Conservation (phyloP, 2,329 filamentous ascomycete genomes). For the Colletotrichum truncatum region DNA sequence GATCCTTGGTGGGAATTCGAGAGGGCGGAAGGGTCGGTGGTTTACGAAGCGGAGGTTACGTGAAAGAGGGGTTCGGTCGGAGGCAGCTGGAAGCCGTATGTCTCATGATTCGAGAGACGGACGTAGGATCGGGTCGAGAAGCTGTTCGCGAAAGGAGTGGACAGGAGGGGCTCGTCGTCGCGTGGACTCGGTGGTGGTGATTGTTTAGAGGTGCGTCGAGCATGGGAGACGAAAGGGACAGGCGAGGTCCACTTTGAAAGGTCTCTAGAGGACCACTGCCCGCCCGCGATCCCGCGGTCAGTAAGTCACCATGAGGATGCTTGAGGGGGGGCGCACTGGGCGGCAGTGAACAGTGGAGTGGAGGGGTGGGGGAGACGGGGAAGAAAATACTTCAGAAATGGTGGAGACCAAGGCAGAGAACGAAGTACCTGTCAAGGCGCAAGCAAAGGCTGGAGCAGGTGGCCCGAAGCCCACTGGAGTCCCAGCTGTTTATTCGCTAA, state of each 20-base stretch:
- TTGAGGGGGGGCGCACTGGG: not conserved
- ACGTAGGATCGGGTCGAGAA: not conserved
- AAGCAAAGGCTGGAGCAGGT: not conserved
- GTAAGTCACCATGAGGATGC: not conserved
- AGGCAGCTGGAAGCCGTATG: not conserved
- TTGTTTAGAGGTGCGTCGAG: slow-evolving; percentile 1
- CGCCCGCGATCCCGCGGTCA: slow-evolving; percentile 2
- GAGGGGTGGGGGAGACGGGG: not conserved
- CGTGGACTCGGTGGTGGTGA: slow-evolving; percentile 18
- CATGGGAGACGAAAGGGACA: slow-evolving; percentile 14
- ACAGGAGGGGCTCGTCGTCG: slow-evolving; percentile 19
- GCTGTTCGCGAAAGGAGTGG: slow-evolving; percentile 14
- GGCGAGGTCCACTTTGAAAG: slow-evolving; percentile 3
- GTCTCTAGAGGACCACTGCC: not conserved
- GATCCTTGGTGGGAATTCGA: not conserved
- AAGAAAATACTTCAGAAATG: not conserved
- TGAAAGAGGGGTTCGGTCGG: not conserved
- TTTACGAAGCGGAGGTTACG: slow-evolving; percentile 11
- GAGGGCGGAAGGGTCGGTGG: not conserved
- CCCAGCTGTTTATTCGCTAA: slow-evolving; percentile 22
- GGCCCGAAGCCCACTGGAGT: not conserved
- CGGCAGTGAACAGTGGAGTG: not conserved
- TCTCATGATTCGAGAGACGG: slow-evolving; percentile 18
- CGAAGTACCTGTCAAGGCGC: not conserved
- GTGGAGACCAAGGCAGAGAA: not conserved